Evolutionary conservation across 257 asterid genomes (phyloP).

Genomic region (Leonotis leonurus): DNA sequence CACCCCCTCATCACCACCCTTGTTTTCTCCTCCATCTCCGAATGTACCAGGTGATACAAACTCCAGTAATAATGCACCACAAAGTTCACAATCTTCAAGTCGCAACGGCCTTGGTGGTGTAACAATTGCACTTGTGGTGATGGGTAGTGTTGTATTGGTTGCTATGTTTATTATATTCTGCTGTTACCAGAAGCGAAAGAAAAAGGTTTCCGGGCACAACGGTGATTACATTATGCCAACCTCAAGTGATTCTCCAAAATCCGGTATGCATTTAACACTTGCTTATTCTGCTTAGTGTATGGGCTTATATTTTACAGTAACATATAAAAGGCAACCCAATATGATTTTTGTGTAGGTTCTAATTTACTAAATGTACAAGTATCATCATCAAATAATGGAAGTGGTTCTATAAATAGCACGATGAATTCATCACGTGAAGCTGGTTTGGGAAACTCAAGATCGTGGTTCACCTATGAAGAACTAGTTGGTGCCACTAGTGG

Average conservation of each 20-base stretch:
- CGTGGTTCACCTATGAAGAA: constrained; percentile 71
- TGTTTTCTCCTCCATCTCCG: constrained; percentile 27
- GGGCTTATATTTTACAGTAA: not conserved
- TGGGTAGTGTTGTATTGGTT: too few relatives aligned
- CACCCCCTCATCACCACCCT: constrained; percentile 22
- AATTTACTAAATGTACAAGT: constrained; percentile 47
- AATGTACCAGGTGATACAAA: constrained; percentile 35
- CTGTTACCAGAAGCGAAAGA: constrained; percentile 58
- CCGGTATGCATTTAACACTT: constrained; percentile 39
- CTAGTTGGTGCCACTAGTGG: constrained; percentile 62
- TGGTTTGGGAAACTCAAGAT: constrained; percentile 60
- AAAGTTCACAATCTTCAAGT: constrained; percentile 26
- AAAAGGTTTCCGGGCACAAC: constrained; percentile 39
- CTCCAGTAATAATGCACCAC: constrained; percentile 28
- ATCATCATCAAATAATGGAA: constrained; percentile 33
- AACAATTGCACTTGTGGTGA: constrained; percentile 44
- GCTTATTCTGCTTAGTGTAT: not conserved
- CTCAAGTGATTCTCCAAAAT: constrained; percentile 35
- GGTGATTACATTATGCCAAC: constrained; percentile 59
- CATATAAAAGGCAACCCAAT: constrained; percentile 2
- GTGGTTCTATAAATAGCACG: constrained; percentile 32
- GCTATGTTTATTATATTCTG: constrained; percentile 18
- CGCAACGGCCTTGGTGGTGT: constrained; percentile 47
- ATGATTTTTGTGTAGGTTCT: constrained; percentile 45
- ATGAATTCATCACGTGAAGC: constrained; percentile 37